Conservation (phyloP, 805 yeast species). For the Lipomyces starkeyi region DNA sequence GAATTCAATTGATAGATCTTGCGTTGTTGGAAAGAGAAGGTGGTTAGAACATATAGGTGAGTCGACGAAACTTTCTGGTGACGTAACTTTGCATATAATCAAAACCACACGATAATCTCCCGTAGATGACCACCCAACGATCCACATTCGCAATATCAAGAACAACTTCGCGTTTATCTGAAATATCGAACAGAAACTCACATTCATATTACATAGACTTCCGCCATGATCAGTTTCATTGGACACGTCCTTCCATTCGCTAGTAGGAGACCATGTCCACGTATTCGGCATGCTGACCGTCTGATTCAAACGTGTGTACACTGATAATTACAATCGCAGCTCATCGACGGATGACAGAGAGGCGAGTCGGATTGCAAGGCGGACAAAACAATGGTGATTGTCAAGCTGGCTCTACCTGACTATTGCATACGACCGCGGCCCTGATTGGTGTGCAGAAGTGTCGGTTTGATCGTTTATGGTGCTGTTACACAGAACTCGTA, state of each 20-base stretch:
- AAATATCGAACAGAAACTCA: not conserved
- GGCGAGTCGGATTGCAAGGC: not conserved
- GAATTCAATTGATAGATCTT: too few species aligned
- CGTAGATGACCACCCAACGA: too few species aligned
- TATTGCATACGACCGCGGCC: too few species aligned
- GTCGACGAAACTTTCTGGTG: too few species aligned
- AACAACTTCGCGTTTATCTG: not conserved
- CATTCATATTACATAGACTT: constrained; percentile 9
- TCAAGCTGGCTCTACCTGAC: too few species aligned
- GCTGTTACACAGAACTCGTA: not conserved
- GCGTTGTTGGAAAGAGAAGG: not conserved
- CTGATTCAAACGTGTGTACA: not conserved
- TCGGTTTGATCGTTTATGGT: not conserved
- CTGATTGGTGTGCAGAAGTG: not conserved
- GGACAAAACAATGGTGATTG: not conserved
- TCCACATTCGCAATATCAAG: not conserved
- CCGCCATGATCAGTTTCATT: constrained; percentile 2
- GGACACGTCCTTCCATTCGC: not conserved
- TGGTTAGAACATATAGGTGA: not conserved
- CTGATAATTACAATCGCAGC: not conserved
- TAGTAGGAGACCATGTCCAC: not conserved
- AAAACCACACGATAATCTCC: too few species aligned
- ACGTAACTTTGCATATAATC: too few species aligned
- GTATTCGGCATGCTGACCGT: not conserved
- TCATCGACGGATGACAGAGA: not conserved